A percentile compares a stretch with the other conserved stretches of the same genome.
Evolutionary conservation across 2,329 filamentous ascomycete species (phyloP).

Genomic region (Penicillium sp.): DNA sequence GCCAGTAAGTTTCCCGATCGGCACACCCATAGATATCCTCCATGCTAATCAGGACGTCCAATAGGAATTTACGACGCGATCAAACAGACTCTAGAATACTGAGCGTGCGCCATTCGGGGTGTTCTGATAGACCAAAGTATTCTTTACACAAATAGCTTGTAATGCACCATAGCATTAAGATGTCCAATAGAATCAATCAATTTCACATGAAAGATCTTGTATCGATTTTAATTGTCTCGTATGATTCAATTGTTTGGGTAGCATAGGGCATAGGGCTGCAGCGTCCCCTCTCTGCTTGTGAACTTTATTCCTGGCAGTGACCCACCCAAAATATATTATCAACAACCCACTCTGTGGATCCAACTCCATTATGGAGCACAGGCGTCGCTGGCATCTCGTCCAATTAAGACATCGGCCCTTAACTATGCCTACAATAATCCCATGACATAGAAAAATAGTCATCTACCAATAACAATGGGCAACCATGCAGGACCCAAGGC

Average conservation of each 20-base stretch:
- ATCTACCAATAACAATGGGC: background rate
- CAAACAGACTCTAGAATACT: conserved; percentile 71
- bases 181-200: background rate
- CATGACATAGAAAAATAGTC: background rate
- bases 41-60: background rate
- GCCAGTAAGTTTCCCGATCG: conserved; percentile 68
- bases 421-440: background rate
- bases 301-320: background rate
- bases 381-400: background rate
- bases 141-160: background rate
- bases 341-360: background rate
- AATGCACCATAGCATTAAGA: background rate
- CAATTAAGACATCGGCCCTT: background rate
- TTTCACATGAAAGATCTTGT: background rate
- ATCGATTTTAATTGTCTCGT: background rate
- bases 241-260: background rate
- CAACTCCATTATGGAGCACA: background rate
- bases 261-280: background rate
- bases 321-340: background rate
- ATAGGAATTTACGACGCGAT: conserved; percentile 74
- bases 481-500: background rate
- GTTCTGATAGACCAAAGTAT: background rate
- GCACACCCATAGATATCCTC: too few species aligned
- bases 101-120: conserved; percentile 12
- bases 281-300: background rate